Evolutionary conservation across 805 yeast species (phyloP), one percentile per base, ranked within the genome.

Genomic region (Nakazawaea peltata): DNA sequence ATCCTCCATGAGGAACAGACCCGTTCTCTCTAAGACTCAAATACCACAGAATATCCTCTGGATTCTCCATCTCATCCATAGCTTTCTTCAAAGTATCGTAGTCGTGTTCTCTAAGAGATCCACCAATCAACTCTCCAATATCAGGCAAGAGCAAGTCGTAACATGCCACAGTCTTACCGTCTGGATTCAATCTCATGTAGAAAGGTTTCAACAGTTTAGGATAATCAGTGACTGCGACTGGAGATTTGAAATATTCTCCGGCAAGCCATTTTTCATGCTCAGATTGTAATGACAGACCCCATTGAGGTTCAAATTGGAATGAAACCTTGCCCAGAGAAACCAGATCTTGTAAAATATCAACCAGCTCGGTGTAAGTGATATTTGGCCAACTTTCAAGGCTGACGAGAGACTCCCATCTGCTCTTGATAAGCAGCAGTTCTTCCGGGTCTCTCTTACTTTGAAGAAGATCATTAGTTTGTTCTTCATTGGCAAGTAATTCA

Each of bases 251-350:
- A 39, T 76, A 57, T 1, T 57, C 66, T 2, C 82, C 83, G 0
- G 97, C 86, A 7, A 92, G 59, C 81, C 84, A 84, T 57, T 85
- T 88, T 54, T 92, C 99, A 50, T 90, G 95, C 46, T 85, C 95
- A 0, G 94, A 77, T 38, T 74, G 74, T 21, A 92, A 57, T 1
- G 77, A 70, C 19, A 74, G 81, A 4, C 95, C 95, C 80, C 86
- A 81, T 3, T 48, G 46, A 2, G 81, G 77, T 24, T 53, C 52
- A 37, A 63, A 60, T 31, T 59, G 56, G 44, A 74, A 68, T 1
- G 47, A 27, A 16, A 54, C 65, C 9, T 54, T 37, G 2, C 53
- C 53, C 2, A 46, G 44, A 22, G 50, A 47, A n/a, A 41, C 50
- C 2, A 63, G 53, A 4, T 51, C 41, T 30, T 56, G 51, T 19